Evolutionary conservation across 208 protist species (phyloP).

Genomic region (Tetramitus jugosus): DNA sequence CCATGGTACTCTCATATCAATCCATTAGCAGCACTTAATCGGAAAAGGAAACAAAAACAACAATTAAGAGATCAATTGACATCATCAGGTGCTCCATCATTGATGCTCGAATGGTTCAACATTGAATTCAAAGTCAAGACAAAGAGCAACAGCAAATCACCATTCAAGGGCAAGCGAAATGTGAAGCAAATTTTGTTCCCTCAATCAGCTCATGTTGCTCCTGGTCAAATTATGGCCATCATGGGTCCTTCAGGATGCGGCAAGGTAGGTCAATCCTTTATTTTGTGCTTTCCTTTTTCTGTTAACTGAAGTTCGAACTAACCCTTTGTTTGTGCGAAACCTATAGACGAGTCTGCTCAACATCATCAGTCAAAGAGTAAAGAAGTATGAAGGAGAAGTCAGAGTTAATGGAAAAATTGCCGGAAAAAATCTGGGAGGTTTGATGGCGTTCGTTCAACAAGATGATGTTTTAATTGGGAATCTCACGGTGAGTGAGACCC

Average conservation of each 20-base stretch:
- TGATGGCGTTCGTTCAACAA: constrained; percentile 77
- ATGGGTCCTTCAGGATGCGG: constrained; percentile 51
- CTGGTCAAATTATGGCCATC: constrained; percentile 57
- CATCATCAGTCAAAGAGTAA: neutral
- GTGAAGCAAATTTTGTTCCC: neutral
- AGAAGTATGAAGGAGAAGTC: neutral
- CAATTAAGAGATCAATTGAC: too few species aligned
- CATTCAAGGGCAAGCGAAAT: neutral
- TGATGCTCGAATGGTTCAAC: neutral
- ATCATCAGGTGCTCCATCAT: too few species aligned
- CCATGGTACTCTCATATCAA: too few species aligned
- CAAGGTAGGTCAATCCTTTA: too few species aligned
- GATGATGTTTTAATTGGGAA: constrained; percentile 73
- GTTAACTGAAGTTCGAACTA: too few species aligned
- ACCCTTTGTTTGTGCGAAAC: too few species aligned
- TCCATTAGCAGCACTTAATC: too few species aligned
- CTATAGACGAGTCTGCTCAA: neutral
- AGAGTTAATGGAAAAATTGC: neutral
- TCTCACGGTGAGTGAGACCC: constrained; percentile 69
- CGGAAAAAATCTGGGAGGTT: constrained; percentile 35
- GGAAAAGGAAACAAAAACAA: too few species aligned
- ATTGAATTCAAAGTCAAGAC: neutral
- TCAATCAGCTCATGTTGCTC: constrained; percentile 29
- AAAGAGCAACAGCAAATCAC: neutral
- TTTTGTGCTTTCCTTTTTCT: neutral